Percentiles rank a stretch among this genome's conserved stretches.
Evolutionary conservation across 1,284 basidiomycete species (phyloP).

Genomic region (Coniferiporia weirii): DNA sequence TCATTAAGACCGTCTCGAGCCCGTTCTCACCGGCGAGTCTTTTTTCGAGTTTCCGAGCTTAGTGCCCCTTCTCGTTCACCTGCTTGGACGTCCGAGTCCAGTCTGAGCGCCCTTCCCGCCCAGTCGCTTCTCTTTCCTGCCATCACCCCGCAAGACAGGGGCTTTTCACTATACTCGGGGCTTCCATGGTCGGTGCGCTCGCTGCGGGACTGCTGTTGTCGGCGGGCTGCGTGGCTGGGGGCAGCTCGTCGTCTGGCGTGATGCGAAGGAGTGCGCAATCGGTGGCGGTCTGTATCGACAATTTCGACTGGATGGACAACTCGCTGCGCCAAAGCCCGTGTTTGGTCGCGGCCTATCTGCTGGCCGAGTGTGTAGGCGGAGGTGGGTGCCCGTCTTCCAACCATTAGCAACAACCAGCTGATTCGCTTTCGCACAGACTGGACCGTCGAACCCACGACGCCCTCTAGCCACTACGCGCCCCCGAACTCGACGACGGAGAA

Average conservation of each 20-base stretch:
- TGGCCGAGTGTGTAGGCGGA: constrained; percentile 4
- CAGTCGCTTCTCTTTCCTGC: background rate
- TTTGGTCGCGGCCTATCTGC: constrained; percentile 15
- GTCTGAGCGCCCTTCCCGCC: background rate
- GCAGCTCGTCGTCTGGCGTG: background rate
- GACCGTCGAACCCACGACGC: background rate
- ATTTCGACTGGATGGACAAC: constrained; percentile 14
- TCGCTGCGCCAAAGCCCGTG: constrained; percentile 28
- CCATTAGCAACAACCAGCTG: background rate
- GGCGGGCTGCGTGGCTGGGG: background rate
- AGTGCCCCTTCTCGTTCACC: background rate
- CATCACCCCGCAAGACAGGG: background rate
- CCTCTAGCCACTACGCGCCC: constrained; percentile 4
- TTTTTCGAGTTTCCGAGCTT: background rate
- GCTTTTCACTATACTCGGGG: background rate
- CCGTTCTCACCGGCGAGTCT: background rate
- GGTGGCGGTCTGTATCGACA: background rate
- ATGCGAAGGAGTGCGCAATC: background rate
- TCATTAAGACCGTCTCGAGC: background rate
- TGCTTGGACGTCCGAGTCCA: background rate
- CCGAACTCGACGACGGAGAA: background rate
- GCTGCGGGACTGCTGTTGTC: background rate
- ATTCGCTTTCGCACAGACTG: background rate
- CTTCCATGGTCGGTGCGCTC: background rate
- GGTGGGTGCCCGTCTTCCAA: background rate